These are phyloP conservation scores for Barnettozyma sucrosica DNA, from an alignment of 805 yeast species.

Conservation along the genomic window DNA sequence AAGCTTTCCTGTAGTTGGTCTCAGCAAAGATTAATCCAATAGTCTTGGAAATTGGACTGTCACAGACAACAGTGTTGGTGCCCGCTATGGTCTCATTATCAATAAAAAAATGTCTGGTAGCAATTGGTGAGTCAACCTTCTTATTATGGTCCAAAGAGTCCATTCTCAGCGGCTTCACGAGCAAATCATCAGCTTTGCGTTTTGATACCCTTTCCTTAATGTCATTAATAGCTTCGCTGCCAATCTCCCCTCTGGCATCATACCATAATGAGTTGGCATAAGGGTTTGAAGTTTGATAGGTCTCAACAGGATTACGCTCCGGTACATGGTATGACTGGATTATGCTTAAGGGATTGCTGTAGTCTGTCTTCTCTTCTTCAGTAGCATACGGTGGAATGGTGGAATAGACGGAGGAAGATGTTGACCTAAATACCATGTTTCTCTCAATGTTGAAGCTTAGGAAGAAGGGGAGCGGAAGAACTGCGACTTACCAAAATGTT, in stretches of 20 bases:
- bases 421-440: neutral
- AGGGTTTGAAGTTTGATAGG: constrained; percentile 28
- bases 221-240: constrained; percentile 30
- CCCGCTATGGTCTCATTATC: constrained; percentile 5
- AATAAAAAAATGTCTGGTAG: constrained; percentile 18
- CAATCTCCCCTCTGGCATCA: constrained; percentile 29
- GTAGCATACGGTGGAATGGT: constrained; percentile 6
- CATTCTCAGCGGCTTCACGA: constrained; percentile 19
- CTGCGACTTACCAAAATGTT: too few relatives aligned
- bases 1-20: constrained; percentile 16
- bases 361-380: constrained; percentile 2
- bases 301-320: constrained; percentile 17
- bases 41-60: constrained; percentile 7
- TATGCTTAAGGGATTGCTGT: neutral
- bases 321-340: constrained; percentile 22
- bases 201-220: constrained; percentile 23
- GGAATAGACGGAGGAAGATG: constrained; percentile 9
- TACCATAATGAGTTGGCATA: constrained; percentile 40
- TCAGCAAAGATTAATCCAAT: constrained; percentile 6
- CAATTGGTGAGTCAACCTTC: constrained; percentile 34
- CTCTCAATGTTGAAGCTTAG: neutral
- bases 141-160: constrained; percentile 21
- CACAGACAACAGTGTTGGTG: constrained; percentile 6
- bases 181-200: constrained; percentile 8
- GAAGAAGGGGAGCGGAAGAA: neutral